These are phyloP conservation scores for Myriosclerotinia curreyana DNA, from an alignment of 2,329 filamentous ascomycete genomes.

Conservation along the genomic window DNA sequence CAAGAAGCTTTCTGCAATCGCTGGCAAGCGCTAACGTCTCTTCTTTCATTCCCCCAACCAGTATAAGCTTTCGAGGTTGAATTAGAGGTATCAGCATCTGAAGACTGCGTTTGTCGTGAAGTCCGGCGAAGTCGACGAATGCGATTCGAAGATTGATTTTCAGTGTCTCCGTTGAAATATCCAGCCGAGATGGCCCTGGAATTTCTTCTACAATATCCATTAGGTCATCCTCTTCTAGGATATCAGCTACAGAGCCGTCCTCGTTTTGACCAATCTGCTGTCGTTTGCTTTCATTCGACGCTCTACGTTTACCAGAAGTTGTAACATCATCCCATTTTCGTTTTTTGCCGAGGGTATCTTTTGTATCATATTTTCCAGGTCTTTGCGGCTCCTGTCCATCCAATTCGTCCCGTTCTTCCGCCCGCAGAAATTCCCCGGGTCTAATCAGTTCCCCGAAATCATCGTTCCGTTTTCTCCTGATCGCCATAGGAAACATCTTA, in stretches of 20 bases:
- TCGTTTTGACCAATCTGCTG: slow-evolving; percentile 45
- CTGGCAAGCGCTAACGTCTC: slow-evolving; percentile 77
- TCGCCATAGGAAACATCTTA: slow-evolving; percentile 83
- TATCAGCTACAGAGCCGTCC: slow-evolving; percentile 43
- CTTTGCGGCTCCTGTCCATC: slow-evolving; percentile 62
- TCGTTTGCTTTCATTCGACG: slow-evolving; percentile 55
- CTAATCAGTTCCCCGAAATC: slow-evolving; percentile 94
- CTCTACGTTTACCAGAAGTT: slow-evolving; percentile 42
- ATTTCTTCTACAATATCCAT: slow-evolving; percentile 55
- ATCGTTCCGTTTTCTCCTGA: slow-evolving; percentile 74
- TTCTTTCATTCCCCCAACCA: slow-evolving; percentile 75
- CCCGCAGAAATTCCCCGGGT: slow-evolving; percentile 88
- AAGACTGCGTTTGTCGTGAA: slow-evolving; percentile 90
- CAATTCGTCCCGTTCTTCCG: slow-evolving; percentile 81
- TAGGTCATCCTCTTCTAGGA: slow-evolving; percentile 53
- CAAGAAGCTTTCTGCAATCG: slow-evolving; percentile 70
- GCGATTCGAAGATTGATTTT: slow-evolving; percentile 72
- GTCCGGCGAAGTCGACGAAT: slow-evolving; percentile 85
- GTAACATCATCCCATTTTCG: slow-evolving; percentile 82
- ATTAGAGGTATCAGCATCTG: slow-evolving; percentile 95
- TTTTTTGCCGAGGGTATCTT: slow-evolving; percentile 80
- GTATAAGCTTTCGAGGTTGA: slow-evolving; percentile 86
- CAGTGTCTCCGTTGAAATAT: slow-evolving; percentile 61
- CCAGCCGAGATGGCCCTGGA: slow-evolving; percentile 70
- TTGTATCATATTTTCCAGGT: slow-evolving; percentile 47